Evolutionary conservation across 2,329 filamentous ascomycete species (phyloP), one percentile per base, ranked within the genome.

Genomic region (Cytospora schulzeri): DNA sequence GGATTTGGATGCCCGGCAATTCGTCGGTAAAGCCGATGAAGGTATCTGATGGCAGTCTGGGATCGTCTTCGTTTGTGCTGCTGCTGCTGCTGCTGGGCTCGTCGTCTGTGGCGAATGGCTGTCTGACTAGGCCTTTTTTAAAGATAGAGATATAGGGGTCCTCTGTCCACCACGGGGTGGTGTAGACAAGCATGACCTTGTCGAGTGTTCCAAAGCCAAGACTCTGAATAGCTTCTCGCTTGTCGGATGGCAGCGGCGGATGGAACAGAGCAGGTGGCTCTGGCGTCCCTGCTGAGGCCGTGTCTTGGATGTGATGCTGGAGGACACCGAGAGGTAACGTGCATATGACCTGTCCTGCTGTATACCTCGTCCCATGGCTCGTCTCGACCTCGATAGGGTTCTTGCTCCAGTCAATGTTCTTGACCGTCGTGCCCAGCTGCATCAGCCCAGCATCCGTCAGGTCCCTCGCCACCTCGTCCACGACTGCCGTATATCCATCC

Each of bases 121-220:
- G 54, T n/a, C 48, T 45, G 4, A 63, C 54, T 15, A 63, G 54
- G 6, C 54, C 54, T 17, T 58, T 57, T 3, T 48, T 26, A 8
- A 63, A 33, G 7, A 63, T 53, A 2, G 61, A 57, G 26, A 29
- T 28, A 24, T 58, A 63, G 3, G 61, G 61, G 19, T 58, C 54
- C 45, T 63, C 55, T 2, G 54, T 54, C 61, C 61, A 63, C 61
- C 61, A 63, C 14, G 61, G 45, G 19, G 22, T 63, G 24, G 26
- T 17, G 17, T 63, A 63, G 22, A 63, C 31, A 6, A 63, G 55
- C 61, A 63, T 63, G 45, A 63, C 54, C 55, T 63, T 63, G 31
- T 63, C 61, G 24, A 63, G 51, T 12, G 61, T 63, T 19, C 61
- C 61, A 22, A 54, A 63, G 7, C 61, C 61, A 17, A 63, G 61